Conservation (phyloP, 1,284 basidiomycete genomes). For the Irpex lacteus region DNA sequence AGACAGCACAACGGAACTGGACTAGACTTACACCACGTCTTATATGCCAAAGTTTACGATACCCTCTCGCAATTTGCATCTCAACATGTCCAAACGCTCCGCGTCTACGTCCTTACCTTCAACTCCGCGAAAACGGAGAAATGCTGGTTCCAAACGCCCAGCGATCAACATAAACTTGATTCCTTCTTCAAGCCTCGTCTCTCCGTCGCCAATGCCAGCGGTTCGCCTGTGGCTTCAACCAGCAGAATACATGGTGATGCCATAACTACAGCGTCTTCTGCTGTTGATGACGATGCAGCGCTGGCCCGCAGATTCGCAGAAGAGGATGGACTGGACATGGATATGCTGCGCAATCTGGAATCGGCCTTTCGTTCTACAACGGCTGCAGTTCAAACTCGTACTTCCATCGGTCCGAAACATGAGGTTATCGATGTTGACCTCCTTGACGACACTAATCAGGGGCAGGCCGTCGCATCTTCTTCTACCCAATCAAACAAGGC, state of each 20-base stretch:
- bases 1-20: too few relatives aligned
- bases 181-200: slow-evolving; percentile 22
- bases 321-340: slow-evolving; percentile 25
- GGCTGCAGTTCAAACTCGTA: not conserved
- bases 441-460: slow-evolving; percentile 19
- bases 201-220: not conserved
- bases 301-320: slow-evolving; percentile 26
- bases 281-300: slow-evolving; percentile 20
- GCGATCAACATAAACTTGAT: slow-evolving; percentile 28
- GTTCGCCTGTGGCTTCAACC: not conserved
- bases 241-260: slow-evolving; percentile 3
- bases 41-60: not conserved
- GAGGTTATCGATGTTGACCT: slow-evolving; percentile 32
- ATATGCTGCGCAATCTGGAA: slow-evolving; percentile 23
- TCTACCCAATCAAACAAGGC: not conserved
- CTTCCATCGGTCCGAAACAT: slow-evolving; percentile 1
- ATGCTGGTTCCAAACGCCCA: slow-evolving; percentile 7
- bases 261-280: slow-evolving; percentile 7
- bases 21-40: not conserved
- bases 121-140: slow-evolving; percentile 26
- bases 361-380: not conserved
- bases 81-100: slow-evolving; percentile 27
- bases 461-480: not conserved
- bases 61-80: not conserved
- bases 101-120: slow-evolving; percentile 16